A percentile compares a stretch with the other conserved stretches of the same genome.
Conservation (phyloP, 2,329 filamentous ascomycete genomes). For the Exophiala sideris region DNA sequence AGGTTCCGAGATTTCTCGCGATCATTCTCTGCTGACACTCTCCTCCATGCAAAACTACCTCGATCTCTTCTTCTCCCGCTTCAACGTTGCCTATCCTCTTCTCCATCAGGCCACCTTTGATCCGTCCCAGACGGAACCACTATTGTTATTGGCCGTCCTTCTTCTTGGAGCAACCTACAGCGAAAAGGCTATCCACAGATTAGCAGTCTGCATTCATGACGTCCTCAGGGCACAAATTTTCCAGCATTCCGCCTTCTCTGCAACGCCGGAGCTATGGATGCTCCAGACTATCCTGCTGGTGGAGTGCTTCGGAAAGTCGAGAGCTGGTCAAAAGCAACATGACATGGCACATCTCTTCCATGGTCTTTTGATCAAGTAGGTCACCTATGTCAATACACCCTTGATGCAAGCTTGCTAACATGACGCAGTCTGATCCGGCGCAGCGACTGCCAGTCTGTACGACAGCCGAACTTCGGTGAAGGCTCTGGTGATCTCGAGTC, state of each 20-base stretch:
- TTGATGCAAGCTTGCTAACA: background rate
- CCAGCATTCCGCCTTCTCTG: conserved; percentile 54
- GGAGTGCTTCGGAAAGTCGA: conserved; percentile 63
- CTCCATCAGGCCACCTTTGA: conserved; percentile 59
- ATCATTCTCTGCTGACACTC: conserved; percentile 52
- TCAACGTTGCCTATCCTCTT: conserved; percentile 60
- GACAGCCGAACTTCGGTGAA: conserved; percentile 36
- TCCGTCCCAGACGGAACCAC: conserved; percentile 47
- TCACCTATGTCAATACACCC: background rate
- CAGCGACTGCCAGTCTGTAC: conserved; percentile 50
- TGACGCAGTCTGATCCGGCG: conserved; percentile 44
- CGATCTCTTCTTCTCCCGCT: conserved; percentile 59
- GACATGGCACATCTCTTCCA: conserved; percentile 62
- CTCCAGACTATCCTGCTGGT: conserved; percentile 60
- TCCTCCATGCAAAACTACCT: conserved; percentile 54
- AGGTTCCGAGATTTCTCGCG: conserved; percentile 44
- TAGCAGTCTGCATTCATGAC: conserved; percentile 62
- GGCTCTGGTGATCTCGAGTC: conserved; percentile 41
- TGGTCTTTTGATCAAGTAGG: conserved; percentile 50
- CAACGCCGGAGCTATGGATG: conserved; percentile 60
- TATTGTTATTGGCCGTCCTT: conserved; percentile 55
- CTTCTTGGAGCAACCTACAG: conserved; percentile 62
- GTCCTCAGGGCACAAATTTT: conserved; percentile 59
- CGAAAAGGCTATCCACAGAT: conserved; percentile 56
- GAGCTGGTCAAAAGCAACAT: conserved; percentile 61